These are phyloP conservation scores for Salix purpurea DNA, from an alignment of 345 rosid species.

Conservation along the genomic window DNA sequence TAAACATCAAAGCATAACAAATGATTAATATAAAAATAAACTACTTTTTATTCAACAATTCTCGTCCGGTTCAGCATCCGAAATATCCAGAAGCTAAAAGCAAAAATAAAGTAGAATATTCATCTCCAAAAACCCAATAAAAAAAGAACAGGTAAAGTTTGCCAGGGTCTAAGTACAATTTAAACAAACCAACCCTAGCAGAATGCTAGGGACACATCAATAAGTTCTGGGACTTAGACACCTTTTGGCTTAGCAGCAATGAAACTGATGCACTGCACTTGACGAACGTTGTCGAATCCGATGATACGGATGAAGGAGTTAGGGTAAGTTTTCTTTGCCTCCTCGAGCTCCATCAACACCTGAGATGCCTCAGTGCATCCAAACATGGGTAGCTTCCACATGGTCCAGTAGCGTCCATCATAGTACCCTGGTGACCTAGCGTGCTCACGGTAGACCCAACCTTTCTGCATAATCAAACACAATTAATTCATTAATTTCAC, in stretches of 20 bases:
- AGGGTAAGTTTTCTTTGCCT: slow-evolving; percentile 34
- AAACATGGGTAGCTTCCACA: slow-evolving; percentile 57
- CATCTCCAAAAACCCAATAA: background rate
- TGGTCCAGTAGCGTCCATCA: slow-evolving; percentile 52
- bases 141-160: background rate
- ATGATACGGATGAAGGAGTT: slow-evolving; percentile 25
- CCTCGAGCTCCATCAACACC: slow-evolving; percentile 41
- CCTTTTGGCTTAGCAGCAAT: slow-evolving; percentile 21
- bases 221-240: background rate
- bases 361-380: slow-evolving; percentile 42
- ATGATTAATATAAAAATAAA: background rate
- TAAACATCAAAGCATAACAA: background rate
- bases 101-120: background rate
- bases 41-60: background rate
- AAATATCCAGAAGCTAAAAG: background rate
- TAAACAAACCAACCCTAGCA: background rate
- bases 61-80: background rate
- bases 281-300: slow-evolving; percentile 45
- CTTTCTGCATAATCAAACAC: slow-evolving; percentile 13
- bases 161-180: background rate
- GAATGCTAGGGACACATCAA: background rate
- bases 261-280: slow-evolving; percentile 55
- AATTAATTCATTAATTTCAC: too few relatives aligned
- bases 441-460: slow-evolving; percentile 40
- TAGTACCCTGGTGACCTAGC: slow-evolving; percentile 36